Conservation (phyloP, 805 yeast genomes). For the Schwanniomyces vanrijiae region DNA sequence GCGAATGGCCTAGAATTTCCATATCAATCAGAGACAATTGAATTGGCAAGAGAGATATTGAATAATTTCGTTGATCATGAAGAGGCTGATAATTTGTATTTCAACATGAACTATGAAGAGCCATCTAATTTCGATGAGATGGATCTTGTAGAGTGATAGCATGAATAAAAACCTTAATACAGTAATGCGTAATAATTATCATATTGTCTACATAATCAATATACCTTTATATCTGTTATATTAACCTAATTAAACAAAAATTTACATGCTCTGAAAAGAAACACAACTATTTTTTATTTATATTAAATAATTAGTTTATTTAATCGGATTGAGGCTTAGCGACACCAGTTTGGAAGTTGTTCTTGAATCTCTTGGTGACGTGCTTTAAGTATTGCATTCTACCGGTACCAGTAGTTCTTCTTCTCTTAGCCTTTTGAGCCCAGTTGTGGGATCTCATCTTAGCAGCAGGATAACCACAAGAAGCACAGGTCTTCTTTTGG, state of each 20-base stretch:
- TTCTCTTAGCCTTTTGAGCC: constrained; percentile 99
- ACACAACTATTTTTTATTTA: constrained; percentile 5
- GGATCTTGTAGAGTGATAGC: constrained; percentile 15
- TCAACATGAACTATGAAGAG: constrained; percentile 55
- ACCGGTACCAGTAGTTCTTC: constrained; percentile 99
- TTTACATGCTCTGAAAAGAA: constrained; percentile 1
- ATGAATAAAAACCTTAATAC: background rate
- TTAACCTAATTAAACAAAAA: constrained; percentile 3
- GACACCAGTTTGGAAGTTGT: constrained; percentile 94
- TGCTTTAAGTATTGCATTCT: constrained; percentile 97
- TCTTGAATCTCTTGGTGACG: constrained; percentile 97
- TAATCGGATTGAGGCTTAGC: constrained; percentile 68
- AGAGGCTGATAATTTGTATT: constrained; percentile 74
- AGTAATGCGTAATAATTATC: background rate
- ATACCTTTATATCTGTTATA: background rate
- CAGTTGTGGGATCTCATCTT: constrained; percentile 99
- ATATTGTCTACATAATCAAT: background rate
- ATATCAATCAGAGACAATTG: constrained; percentile 62
- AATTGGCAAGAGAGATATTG: constrained; percentile 67
- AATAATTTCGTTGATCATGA: constrained; percentile 70
- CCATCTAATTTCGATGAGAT: constrained; percentile 19
- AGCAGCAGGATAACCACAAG: constrained; percentile 99
- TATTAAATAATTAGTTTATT: constrained; percentile 19
- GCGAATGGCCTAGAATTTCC: constrained; percentile 64
- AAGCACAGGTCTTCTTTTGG: constrained; percentile 98